phyloP scores from a whole-genome alignment of 169 alveolate genomes.

The Plasmodium billcollinsi region DNA sequence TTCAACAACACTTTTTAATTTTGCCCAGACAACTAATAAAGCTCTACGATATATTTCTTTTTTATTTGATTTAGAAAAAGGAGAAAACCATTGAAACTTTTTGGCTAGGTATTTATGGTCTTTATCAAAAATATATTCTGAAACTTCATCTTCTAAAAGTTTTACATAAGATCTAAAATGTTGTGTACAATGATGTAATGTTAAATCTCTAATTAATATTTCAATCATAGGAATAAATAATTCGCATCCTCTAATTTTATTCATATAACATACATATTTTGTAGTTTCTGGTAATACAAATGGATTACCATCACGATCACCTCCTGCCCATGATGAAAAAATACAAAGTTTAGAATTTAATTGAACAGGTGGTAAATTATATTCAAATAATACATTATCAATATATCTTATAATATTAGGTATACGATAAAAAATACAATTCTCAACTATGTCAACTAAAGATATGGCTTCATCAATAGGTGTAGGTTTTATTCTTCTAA shows the following conservation, averaged over 20 bases:
- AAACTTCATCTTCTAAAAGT: conserved; percentile 49
- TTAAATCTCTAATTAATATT: conserved; percentile 29
- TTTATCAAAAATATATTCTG: conserved; percentile 52
- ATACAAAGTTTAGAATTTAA: conserved; percentile 79
- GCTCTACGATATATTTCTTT: conserved; percentile 73
- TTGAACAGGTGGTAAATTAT: conserved; percentile 85
- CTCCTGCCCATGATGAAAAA: conserved; percentile 91
- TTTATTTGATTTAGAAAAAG: conserved; percentile 58
- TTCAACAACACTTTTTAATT: conserved; percentile 42
- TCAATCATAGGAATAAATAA: conserved; percentile 79
- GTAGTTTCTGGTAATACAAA: conserved; percentile 88
- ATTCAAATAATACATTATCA: conserved; percentile 80
- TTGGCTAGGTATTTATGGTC: conserved; percentile 16
- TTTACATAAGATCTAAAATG: conserved; percentile 53
- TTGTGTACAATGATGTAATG: conserved; percentile 61
- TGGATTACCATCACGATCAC: conserved; percentile 92
- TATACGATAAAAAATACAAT: conserved; percentile 80
- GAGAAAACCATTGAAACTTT: conserved; percentile 74
- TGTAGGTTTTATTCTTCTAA: conserved; percentile 87
- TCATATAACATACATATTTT: conserved; percentile 80
- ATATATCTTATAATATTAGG: conserved; percentile 82
- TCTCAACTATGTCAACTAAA: conserved; percentile 80
- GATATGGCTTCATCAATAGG: conserved; percentile 86
- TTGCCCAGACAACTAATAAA: conserved; percentile 41
- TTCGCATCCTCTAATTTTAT: conserved; percentile 81